These are phyloP conservation scores for Gossypium mustelinum DNA, from an alignment of 345 rosid genomes.

Conservation along the genomic window DNA sequence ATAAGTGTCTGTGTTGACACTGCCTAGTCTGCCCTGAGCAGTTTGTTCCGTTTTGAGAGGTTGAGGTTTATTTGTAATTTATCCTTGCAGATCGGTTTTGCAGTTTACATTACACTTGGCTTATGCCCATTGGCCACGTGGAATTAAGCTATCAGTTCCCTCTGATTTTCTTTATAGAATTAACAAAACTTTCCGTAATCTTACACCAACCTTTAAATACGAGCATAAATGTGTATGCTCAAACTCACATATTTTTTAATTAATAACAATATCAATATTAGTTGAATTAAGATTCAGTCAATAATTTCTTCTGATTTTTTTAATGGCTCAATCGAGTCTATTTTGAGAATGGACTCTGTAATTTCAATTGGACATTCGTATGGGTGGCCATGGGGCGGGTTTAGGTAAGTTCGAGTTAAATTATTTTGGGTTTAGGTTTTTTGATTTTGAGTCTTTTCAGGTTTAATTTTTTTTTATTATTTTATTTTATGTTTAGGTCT, in stretches of 20 bases:
- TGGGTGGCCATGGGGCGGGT: no score
- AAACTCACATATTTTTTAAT: rapidly evolving
- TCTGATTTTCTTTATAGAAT: neutral
- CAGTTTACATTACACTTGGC: neutral
- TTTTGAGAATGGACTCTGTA: no score
- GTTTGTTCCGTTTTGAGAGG: neutral
- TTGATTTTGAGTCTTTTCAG: no score
- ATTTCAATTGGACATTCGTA: no score
- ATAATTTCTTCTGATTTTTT: rapidly evolving
- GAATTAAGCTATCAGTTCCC: neutral
- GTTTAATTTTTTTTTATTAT: no score
- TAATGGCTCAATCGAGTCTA: rapidly evolving
- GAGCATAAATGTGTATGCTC: rapidly evolving
- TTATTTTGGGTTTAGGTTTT: no score
- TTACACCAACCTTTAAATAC: rapidly evolving
- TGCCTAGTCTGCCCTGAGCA: neutral
- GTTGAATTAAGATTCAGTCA: rapidly evolving
- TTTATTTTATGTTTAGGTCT: no score
- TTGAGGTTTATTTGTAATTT: neutral
- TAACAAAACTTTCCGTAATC: no score
- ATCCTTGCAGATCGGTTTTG: neutral
- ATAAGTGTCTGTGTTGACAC: neutral
- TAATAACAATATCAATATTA: rapidly evolving
- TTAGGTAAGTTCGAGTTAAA: no score
- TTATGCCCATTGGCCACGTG: neutral